phyloP scores from a whole-genome alignment of 106 monocot species.

The Alisma plantagoaquatica region DNA sequence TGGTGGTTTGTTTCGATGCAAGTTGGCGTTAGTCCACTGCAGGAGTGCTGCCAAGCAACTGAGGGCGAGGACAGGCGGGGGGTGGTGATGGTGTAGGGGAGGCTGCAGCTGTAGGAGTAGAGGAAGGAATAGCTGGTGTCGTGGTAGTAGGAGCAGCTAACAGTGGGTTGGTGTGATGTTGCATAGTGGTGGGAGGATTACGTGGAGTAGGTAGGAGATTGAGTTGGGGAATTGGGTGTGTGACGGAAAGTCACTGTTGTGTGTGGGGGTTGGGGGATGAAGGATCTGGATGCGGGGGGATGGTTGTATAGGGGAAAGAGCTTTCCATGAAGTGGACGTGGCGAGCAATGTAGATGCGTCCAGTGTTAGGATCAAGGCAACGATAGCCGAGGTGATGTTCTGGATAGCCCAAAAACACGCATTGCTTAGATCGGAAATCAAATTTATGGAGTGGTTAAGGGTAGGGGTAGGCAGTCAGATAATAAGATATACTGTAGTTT shows the following conservation, averaged over 20 bases:
- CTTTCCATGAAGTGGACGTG: no score
- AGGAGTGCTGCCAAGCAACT: no score
- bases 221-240: neutral
- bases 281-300: no score
- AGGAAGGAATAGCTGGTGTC: neutral
- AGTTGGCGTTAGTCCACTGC: no score
- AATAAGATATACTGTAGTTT: neutral
- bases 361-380: neutral
- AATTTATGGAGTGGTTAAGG: neutral
- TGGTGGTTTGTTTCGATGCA: no score
- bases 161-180: neutral
- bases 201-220: neutral
- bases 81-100: neutral
- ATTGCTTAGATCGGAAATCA: neutral
- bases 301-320: no score
- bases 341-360: neutral
- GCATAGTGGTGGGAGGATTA: no score
- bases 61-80: neutral
- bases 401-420: slow-evolving; percentile 1
- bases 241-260: no score
- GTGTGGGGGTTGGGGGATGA: no score
- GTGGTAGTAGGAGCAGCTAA: neutral
- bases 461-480: neutral
- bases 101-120: neutral
- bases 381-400: neutral